Conservation (phyloP, 2,329 filamentous ascomycete species). For the Cercospora sesami region DNA sequence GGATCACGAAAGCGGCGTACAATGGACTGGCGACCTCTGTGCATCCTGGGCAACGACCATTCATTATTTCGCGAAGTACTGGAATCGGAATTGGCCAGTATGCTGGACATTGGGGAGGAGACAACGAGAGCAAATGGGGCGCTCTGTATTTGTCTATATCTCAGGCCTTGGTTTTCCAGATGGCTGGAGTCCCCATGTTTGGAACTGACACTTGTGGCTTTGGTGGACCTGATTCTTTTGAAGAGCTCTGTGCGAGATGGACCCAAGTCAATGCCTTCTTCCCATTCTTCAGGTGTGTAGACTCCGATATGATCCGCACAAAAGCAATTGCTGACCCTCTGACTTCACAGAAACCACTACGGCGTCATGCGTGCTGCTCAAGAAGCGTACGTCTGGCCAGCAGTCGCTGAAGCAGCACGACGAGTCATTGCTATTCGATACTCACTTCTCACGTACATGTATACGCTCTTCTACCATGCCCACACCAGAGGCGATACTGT, state of each 20-base stretch:
- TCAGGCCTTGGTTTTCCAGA: constrained; percentile 32
- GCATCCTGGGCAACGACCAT: constrained; percentile 27
- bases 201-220: constrained; percentile 36
- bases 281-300: constrained; percentile 62
- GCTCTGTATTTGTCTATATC: constrained; percentile 34
- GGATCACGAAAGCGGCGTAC: constrained; percentile 33
- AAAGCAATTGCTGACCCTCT: constrained; percentile 34
- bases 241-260: constrained; percentile 34
- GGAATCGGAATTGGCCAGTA: constrained; percentile 29
- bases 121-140: constrained; percentile 32
- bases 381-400: constrained; percentile 67
- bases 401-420: constrained; percentile 61
- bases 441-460: constrained; percentile 69
- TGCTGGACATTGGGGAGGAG: constrained; percentile 35
- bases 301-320: constrained; percentile 60
- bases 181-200: constrained; percentile 35
- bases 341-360: constrained; percentile 12
- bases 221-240: constrained; percentile 24
- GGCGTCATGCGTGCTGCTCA: constrained; percentile 44
- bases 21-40: constrained; percentile 26
- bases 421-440: constrained; percentile 68
- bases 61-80: constrained; percentile 32
- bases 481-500: constrained; percentile 65
- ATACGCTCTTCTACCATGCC: constrained; percentile 68
- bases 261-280: constrained; percentile 61